Evolutionary conservation across 495 filamentous ascomycete genomes (phyloP), one percentile per base, ranked within the genome.

Genomic region (Pseudoneurospora amorphoporcata): DNA sequence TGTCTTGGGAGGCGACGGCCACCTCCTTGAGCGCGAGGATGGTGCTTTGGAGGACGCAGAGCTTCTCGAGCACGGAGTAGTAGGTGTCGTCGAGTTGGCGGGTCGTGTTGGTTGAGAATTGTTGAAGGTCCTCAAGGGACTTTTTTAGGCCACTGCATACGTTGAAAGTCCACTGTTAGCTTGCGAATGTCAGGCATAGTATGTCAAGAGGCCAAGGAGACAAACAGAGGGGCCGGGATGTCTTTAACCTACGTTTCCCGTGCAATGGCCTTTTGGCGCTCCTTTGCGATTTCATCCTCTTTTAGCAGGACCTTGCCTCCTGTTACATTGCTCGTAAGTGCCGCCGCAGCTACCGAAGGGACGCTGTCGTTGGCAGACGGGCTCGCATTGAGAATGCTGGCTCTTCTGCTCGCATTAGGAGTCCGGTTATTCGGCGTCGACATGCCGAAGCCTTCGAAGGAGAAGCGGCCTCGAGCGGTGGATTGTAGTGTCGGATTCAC

Each of bases 41-140:
- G 3, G 90, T 93, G 69, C 86, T 83, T 69, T 90, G 89, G 40
- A 98, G 83, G 0, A 88, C 81, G 58, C 88, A 86, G 39, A 95
- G 84, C 72, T 92, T 95, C 77, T 95, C 91, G 17, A 95, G 84
- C 6, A 98, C 85, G 4, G 91, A 89, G 76, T 94, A 94, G 82
- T 97, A 97, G 0, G 91, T 94, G 75, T 92, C 91, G 77, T 97
- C 93, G n/a, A 98, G 86, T 61, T 88, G 88, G 73, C 88, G 87
- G 23, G 90, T 95, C 4, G 89, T 88, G 42, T 86, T 86, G 53
- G 80, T 84, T 9, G 85, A 84, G 72, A 84, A 83, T 12, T 75
- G 77, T 35, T 81, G 81, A 17, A 89, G 78, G 37, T 83, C 79
- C 61, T 76, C 61, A 19, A 88, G 75, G 0, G 84, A 82, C 70